phyloP scores from a whole-genome alignment of 2,329 filamentous ascomycete genomes.

The Fusarium sp. region DNA sequence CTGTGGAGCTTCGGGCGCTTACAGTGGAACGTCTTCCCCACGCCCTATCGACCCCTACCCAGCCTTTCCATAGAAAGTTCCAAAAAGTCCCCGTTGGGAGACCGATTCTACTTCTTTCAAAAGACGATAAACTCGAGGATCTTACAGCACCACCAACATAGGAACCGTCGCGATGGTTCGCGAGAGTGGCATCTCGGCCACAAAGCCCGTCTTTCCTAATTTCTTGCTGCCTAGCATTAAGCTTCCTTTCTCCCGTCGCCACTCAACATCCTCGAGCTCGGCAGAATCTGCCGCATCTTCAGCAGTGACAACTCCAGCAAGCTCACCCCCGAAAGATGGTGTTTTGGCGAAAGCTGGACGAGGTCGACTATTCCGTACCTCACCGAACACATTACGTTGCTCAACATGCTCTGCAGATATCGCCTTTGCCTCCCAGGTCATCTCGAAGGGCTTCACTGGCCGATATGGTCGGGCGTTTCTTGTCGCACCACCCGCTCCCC shows the following conservation, averaged over 20 bases:
- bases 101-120: slow-evolving; percentile 7
- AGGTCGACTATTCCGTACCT: slow-evolving; percentile 56
- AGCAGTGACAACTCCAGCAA: slow-evolving; percentile 47
- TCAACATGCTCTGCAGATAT: slow-evolving; percentile 69
- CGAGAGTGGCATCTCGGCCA: slow-evolving; percentile 57
- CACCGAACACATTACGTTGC: slow-evolving; percentile 70
- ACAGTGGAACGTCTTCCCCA: slow-evolving; percentile 25
- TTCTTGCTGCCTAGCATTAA: slow-evolving; percentile 66
- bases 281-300: slow-evolving; percentile 48
- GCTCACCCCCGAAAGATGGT: slow-evolving; percentile 42
- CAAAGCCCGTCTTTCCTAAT: slow-evolving; percentile 60
- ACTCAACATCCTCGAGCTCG: slow-evolving; percentile 53
- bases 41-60: slow-evolving; percentile 33
- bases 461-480: slow-evolving; percentile 74
- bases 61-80: slow-evolving; percentile 29
- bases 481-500: slow-evolving; percentile 58
- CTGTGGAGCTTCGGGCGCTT: slow-evolving; percentile 29
- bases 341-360: slow-evolving; percentile 26
- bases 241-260: slow-evolving; percentile 61
- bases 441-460: slow-evolving; percentile 75
- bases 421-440: slow-evolving; percentile 70
- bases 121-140: slow-evolving; percentile 10
- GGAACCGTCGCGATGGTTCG: slow-evolving; percentile 48
- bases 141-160: slow-evolving; percentile 10
- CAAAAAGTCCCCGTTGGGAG: slow-evolving; percentile 21